Evolutionary conservation across 345 rosid species (phyloP).

Genomic region (Eutrema japonicum): DNA sequence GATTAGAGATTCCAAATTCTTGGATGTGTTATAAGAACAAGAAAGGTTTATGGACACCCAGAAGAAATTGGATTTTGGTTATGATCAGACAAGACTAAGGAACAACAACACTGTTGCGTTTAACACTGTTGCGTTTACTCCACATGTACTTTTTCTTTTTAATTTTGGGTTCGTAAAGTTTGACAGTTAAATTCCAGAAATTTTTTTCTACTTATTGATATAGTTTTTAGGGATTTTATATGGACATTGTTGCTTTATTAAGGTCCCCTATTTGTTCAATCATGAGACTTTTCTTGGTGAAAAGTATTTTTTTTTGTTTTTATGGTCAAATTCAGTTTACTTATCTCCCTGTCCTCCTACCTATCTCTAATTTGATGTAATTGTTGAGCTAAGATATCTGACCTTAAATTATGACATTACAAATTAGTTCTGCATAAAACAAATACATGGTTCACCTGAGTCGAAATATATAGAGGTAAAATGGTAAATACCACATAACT

Average conservation of each 20-base stretch:
- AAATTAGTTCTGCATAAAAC: neutral
- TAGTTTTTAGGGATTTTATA: slow-evolving; percentile 17
- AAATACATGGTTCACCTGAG: neutral
- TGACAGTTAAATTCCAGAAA: slow-evolving; percentile 28
- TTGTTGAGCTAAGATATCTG: slow-evolving; percentile 11
- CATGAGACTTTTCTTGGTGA: slow-evolving; percentile 27
- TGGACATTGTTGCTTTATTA: slow-evolving; percentile 28
- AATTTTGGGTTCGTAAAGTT: slow-evolving; percentile 26
- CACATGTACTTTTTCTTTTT: slow-evolving; percentile 24
- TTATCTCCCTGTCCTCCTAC: neutral
- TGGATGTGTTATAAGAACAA: slow-evolving; percentile 30
- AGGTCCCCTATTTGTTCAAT: slow-evolving; percentile 19
- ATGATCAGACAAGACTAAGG: slow-evolving; percentile 30
- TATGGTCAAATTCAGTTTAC: neutral
- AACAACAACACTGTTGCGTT: slow-evolving; percentile 34
- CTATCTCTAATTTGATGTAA: neutral
- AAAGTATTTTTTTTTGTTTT: neutral
- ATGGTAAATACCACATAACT: neutral
- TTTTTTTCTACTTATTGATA: neutral
- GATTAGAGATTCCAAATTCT: slow-evolving; percentile 15
- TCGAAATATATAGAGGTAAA: neutral
- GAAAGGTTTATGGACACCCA: slow-evolving; percentile 22
- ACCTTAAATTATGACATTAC: neutral
- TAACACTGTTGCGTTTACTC: slow-evolving; percentile 36
- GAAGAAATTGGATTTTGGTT: slow-evolving; percentile 40